Evolutionary conservation across 441 rosid genomes (phyloP), one percentile per base, ranked within the genome.

Genomic region (Gossypium trilobum): DNA sequence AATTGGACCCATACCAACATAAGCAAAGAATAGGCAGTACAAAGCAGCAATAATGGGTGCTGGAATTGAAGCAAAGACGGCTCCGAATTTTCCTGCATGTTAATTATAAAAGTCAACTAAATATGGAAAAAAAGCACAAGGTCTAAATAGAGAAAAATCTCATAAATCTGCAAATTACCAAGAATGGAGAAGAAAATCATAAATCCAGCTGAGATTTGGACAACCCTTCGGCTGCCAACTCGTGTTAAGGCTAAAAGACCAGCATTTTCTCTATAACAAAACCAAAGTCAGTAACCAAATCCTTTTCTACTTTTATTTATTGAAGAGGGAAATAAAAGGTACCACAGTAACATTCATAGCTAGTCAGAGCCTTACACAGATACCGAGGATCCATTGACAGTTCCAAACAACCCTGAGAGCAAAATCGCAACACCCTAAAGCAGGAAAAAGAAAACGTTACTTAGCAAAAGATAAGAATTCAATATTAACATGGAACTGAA

Each of bases 181-280:
- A 95, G 91, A 82, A 95, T 76, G n/a, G 98, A 91, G 85, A 95
- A 95, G 86, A 95, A 95, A 76, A 95, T 83, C 99, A 95, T 95
- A 86, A 95, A 95, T 73, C 98, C 99, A 58, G 98, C 97, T 7
- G 99, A 83, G 78, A 92, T 92, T 83, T 95, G 96, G 55, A 95
- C 97, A 73, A 95, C 98, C 78, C 97, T 88, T 65, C 98, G 80
- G 81, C 97, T 95, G 69, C 99, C 99, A 76, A 95, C 93, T 77
- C 88, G 83, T 44, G 99, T 95, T 81, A 95, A 86, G 29, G 88
- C 98, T 85, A 95, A 79, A 60, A 95, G 88, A 78, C 99, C 98
- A 19, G 95, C 93, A 78, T 95, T 95, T 81, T 95, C 99, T 25
- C 99, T 95, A 89, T 61, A 73, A 20, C 56, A 42, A 72, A 4